Base-by-base conservation (phyloP, 495 filamentous ascomycete species). In the Diplogelasinospora grovesii region DNA sequence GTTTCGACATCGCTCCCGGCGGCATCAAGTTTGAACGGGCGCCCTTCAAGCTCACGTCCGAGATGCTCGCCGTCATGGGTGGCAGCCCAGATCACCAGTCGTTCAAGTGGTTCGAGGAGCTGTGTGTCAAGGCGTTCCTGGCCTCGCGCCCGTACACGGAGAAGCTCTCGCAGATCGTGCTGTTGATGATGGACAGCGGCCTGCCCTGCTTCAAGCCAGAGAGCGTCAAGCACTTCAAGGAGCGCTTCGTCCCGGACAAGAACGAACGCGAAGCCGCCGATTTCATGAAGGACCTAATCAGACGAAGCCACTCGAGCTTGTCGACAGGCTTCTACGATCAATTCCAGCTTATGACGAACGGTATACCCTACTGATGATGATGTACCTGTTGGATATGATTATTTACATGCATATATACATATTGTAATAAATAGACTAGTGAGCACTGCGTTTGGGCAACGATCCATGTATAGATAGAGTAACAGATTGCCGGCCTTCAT, bases 51-150 rank as follows among this genome's bases (percentile, higher is more conserved):
- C 75, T 99, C 36, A 97, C 93, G 0, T 77, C 79, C 8, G 93
- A 99, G 56, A 99, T 99, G 93, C 75, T 99, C 26, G 83, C 88
- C 11, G 93, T 99, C 41, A 99, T 99, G 90, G 89, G 93, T 19
- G 89, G 90, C 27, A 79, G 70, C 43, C 83, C 79, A 0, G 79
- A 77, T 19, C 85, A 90, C 14, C 93, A 96, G 54, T 66, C 89
- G 1, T 99, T 92, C 68, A 81, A 81, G 36, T 93, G 87, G 79
- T 99, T 99, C 48, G 93, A 97, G 65, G 89, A 95, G 54, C 73
- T 99, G 16, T 89, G 85, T 54, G 77, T 97, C 54, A 99, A 99
- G 69, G 79, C 89, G 5, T 99, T 95, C 72, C 69, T 99, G 24
- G 93, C 90, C 8, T 83, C 80, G n/a, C 74, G 93, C 2, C 88